phyloP scores from a whole-genome alignment of 139 green algal genomes.

The Yamagishiella unicocca region DNA sequence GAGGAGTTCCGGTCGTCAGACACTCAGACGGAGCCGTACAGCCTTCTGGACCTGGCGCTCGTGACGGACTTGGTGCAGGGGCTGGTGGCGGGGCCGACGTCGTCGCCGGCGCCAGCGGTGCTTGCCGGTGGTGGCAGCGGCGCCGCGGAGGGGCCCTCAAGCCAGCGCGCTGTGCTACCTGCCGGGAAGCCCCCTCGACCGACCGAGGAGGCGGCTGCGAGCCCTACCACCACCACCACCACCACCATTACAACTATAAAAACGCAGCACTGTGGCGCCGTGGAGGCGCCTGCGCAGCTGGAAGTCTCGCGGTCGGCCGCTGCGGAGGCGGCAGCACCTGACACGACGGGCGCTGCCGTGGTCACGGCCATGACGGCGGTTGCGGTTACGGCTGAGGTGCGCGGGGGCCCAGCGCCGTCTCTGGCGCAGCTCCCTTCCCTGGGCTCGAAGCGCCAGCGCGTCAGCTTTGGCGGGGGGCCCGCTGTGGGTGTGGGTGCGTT shows the following conservation, averaged over 20 bases:
- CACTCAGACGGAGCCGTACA: background rate
- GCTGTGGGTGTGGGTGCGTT: no score
- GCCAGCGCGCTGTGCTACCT: no score
- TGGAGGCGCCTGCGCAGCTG: background rate
- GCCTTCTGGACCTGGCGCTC: slow-evolving; percentile 19
- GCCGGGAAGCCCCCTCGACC: background rate
- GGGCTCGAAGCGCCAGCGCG: no score
- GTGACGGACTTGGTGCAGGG: slow-evolving; percentile 9
- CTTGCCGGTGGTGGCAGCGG: background rate
- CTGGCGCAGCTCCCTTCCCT: no score
- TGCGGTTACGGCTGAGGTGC: background rate
- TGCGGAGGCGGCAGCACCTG: background rate
- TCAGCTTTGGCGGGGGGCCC: no score
- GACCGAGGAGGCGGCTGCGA: no score
- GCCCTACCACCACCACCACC: background rate
- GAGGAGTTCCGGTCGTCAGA: background rate
- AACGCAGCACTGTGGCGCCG: background rate
- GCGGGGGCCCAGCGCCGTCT: no score
- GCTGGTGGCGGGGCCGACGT: background rate
- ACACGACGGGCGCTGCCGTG: background rate
- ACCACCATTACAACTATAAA: background rate
- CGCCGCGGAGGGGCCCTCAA: no score
- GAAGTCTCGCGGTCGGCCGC: background rate
- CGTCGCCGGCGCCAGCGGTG: background rate
- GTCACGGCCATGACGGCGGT: background rate